Evolutionary conservation across 2,329 filamentous ascomycete genomes (phyloP), one percentile per base, ranked within the genome.

Genomic region (Epichloe festucae): DNA sequence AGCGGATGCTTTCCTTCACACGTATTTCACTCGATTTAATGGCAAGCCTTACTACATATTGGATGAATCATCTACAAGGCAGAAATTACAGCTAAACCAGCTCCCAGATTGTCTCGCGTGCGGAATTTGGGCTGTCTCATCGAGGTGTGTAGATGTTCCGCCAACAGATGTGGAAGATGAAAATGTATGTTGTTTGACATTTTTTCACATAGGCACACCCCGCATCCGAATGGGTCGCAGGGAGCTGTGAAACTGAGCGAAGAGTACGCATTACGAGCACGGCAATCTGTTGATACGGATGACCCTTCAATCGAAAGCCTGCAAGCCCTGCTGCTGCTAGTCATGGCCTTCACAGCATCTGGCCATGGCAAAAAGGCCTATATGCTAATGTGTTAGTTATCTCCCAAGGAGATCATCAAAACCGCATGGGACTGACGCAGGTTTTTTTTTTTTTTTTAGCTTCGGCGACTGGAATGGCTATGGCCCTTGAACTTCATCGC

Each of bases 311-410:
- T 93, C 43, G 87, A 94, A 63, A 78, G 79, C 36, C 67, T 94
- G 8, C 87, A 94, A 64, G 77, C 87, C 3, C 72, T 91, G 15
- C 70, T 95, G 45, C 73, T 95, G 10, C 76, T 95, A 2, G 81
- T 85, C 0, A 81, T 84, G 62, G 83, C 87, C 3, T 90, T 82
- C 60, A 88, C 83, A 47, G 87, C 88, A 38, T 75, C 81, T 34
- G 88, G 89, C 27, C 82, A 85, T 60, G 87, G 88, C 15, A 91
- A 87, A 68, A 93, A 87, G 67, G 84, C 87, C 1, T 93, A 89
- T 58, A 94, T 94, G 88, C 74, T 89, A 40, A 74, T 94, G 59
- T 80, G 87, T 87, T 81, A 19, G 40, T 17, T 11, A 34, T 12
- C 23, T 27, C 7, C 7, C 31, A 10, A 21, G 23, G 14, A 5